These are phyloP conservation scores for Cryptosporidium muris DNA, from an alignment of 169 alveolate genomes.

Conservation along the genomic window DNA sequence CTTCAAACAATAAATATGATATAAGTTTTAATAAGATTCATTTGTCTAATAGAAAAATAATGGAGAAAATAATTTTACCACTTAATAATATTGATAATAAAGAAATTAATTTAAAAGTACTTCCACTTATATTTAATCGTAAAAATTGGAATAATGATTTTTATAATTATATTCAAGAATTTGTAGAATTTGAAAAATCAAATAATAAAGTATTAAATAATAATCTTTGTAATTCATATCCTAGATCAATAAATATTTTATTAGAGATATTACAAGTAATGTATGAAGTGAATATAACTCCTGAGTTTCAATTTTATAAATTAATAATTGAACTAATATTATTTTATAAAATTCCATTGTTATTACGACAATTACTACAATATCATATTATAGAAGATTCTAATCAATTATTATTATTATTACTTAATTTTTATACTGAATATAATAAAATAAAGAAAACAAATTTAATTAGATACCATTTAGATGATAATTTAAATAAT, in stretches of 20 bases:
- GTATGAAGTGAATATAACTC: constrained; percentile 2
- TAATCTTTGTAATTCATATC: background rate
- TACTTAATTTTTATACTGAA: constrained; percentile 8
- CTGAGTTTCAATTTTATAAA: background rate
- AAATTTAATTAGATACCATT: background rate
- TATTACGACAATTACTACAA: constrained; percentile 27
- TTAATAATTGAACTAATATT: constrained; percentile 14
- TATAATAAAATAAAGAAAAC: background rate
- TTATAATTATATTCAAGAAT: background rate
- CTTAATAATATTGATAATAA: background rate
- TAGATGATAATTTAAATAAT: background rate
- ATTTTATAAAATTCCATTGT: background rate
- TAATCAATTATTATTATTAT: background rate
- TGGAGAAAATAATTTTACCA: constrained; percentile 5
- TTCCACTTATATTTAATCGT: constrained; percentile 37
- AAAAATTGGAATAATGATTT: constrained; percentile 16
- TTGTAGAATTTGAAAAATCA: constrained; percentile 4
- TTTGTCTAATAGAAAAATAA: background rate
- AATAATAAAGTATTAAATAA: background rate
- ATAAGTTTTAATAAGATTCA: constrained; percentile 20
- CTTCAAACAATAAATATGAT: background rate
- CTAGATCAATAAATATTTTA: constrained; percentile 3
- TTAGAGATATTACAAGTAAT: constrained; percentile 32
- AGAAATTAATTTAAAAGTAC: constrained; percentile 12
- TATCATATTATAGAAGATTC: constrained; percentile 63